Conservation (phyloP, 306 rosid genomes). For the Lablab purpureus region DNA sequence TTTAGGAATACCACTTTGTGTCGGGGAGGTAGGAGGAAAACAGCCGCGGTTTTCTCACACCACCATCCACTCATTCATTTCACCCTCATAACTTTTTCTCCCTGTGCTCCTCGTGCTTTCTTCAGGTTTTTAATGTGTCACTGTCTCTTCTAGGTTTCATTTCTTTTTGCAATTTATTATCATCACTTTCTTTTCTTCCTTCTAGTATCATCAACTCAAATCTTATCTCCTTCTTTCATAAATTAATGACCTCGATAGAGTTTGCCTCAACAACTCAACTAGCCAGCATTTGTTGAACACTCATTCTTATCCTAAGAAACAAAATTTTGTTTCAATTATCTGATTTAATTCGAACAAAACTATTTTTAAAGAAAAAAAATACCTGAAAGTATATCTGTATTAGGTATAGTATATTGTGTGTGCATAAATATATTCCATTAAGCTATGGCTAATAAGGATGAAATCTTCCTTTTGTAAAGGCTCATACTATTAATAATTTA, state of each 20-base stretch:
- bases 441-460: not conserved
- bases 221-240: not conserved
- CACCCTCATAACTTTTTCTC: not conserved
- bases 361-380: no score
- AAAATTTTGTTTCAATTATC: no score
- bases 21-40: constrained; percentile 64
- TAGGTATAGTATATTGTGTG: not conserved
- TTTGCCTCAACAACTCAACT: not conserved
- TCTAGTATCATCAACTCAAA: not conserved
- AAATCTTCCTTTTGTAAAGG: not conserved
- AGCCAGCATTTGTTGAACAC: not conserved
- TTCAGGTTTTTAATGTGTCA: not conserved
- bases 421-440: not conserved
- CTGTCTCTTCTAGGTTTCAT: constrained; percentile 31
- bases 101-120: constrained; percentile 66
- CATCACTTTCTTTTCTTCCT: not conserved
- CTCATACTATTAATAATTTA: not conserved
- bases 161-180: not conserved
- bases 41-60: constrained; percentile 73
- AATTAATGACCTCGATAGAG: not conserved
- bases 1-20: constrained; percentile 65
- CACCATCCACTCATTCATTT: constrained; percentile 24
- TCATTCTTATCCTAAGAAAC: no score
- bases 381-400: not conserved
- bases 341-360: no score